A percentile compares a stretch with the other conserved stretches of the same genome.
Evolutionary conservation across 2,329 filamentous ascomycete species (phyloP).

Genomic region (Cladosporium cucumerinum): DNA sequence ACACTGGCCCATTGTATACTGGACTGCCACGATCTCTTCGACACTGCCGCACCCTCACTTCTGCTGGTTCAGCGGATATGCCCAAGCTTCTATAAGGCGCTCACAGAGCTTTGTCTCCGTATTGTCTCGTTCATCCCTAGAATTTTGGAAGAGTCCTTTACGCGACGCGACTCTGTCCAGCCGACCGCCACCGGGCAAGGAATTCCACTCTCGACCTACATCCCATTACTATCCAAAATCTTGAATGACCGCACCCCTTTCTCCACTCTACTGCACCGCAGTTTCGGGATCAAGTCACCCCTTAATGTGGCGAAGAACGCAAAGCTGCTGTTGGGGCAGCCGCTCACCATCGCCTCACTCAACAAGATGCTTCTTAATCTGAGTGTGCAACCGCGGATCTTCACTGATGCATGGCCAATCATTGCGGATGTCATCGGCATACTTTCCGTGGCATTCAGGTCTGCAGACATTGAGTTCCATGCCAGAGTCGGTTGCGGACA

Average conservation of each 20-base stretch:
- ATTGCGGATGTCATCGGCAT: slow-evolving; percentile 23
- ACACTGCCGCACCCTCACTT: neutral
- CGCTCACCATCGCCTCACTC: neutral
- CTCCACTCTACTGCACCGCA: slow-evolving; percentile 8
- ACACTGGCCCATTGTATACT: slow-evolving; percentile 30
- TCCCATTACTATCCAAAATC: slow-evolving; percentile 20
- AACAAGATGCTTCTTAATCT: slow-evolving; percentile 10
- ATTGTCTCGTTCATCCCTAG: slow-evolving; percentile 22
- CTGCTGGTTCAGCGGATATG: slow-evolving; percentile 5
- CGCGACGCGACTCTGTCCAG: slow-evolving; percentile 27
- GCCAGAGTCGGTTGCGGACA: neutral
- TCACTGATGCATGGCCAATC: slow-evolving; percentile 24
- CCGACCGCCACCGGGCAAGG: slow-evolving; percentile 16
- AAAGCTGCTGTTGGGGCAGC: neutral
- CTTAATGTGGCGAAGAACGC: neutral
- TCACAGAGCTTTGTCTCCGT: slow-evolving; percentile 21
- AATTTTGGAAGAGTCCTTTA: slow-evolving; percentile 20
- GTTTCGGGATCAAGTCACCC: slow-evolving; percentile 8
- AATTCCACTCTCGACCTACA: slow-evolving; percentile 21
- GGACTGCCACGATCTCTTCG: slow-evolving; percentile 15
- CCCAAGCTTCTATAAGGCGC: slow-evolving; percentile 17
- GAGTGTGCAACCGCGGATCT: slow-evolving; percentile 11
- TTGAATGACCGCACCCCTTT: slow-evolving; percentile 10
- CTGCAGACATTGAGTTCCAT: slow-evolving; percentile 9
- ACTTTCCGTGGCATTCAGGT: slow-evolving; percentile 15